A percentile compares a stretch with the other conserved stretches of the same genome.
Conservation (phyloP, 352 stramenopile species). For the Globisporangium spinosum region DNA sequence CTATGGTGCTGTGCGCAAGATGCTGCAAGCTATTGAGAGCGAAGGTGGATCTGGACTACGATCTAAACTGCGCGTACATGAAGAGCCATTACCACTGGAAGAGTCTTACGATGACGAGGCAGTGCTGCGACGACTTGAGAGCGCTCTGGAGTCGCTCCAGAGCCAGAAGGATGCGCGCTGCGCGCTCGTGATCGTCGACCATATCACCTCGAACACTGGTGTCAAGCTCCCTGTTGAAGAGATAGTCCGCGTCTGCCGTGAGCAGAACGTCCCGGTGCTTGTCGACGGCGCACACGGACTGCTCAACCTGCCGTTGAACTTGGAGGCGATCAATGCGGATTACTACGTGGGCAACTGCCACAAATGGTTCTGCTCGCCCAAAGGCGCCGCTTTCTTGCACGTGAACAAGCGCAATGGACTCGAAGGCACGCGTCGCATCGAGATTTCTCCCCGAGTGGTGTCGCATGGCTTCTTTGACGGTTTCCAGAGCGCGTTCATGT, state of each 20-base stretch:
- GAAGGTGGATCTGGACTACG: background rate
- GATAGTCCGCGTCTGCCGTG: constrained; percentile 66
- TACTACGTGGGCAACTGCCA: constrained; percentile 94
- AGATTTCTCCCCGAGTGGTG: constrained; percentile 76
- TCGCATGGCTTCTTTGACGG: constrained; percentile 89
- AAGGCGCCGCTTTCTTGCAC: constrained; percentile 87
- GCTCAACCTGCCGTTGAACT: constrained; percentile 73
- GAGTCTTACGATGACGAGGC: constrained; percentile 57
- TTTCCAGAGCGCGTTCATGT: constrained; percentile 91
- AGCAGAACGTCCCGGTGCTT: constrained; percentile 52
- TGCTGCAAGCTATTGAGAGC: constrained; percentile 53
- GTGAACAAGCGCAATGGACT: constrained; percentile 41
- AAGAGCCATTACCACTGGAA: constrained; percentile 58
- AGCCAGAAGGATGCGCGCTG: constrained; percentile 30
- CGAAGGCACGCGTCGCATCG: constrained; percentile 8
- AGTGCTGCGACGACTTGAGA: constrained; percentile 37
- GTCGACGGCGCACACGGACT: constrained; percentile 92
- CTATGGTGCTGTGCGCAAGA: constrained; percentile 93
- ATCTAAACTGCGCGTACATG: constrained; percentile 36
- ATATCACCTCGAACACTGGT: constrained; percentile 93
- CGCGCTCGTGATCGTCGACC: constrained; percentile 87
- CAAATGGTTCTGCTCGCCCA: constrained; percentile 92
- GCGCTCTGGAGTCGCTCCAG: constrained; percentile 26
- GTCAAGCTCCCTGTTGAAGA: constrained; percentile 80
- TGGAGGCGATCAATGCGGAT: constrained; percentile 72